Conservation (phyloP, 2,329 filamentous ascomycete genomes). For the Fusarium sp. region DNA sequence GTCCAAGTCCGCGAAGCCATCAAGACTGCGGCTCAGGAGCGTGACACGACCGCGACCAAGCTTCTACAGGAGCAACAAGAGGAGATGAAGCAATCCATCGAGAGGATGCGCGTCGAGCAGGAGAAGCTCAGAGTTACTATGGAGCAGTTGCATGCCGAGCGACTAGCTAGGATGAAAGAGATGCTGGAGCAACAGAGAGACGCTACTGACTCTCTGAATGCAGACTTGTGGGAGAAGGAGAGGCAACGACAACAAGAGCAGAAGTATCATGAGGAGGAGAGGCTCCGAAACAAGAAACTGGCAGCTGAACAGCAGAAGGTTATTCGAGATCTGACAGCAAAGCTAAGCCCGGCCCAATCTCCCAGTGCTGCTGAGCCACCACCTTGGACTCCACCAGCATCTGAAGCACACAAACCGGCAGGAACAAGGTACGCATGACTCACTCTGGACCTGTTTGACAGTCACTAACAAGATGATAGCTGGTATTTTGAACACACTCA, state of each 20-base stretch:
- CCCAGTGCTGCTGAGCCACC: not conserved
- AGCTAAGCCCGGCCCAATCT: not conserved
- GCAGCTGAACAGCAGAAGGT: not conserved
- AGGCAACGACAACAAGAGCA: not conserved
- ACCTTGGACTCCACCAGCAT: not conserved
- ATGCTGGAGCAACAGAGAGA: not conserved
- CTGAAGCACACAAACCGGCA: not conserved
- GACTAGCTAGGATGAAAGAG: not conserved
- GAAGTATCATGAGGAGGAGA: not conserved
- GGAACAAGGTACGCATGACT: not conserved
- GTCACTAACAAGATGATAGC: not conserved
- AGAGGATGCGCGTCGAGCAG: not conserved
- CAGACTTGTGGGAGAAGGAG: not conserved
- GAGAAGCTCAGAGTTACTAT: not conserved
- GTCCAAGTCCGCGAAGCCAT: not conserved
- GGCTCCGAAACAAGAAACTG: not conserved
- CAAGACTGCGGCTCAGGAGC: not conserved
- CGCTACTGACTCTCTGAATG: not conserved
- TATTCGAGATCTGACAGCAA: not conserved
- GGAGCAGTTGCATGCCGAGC: not conserved
- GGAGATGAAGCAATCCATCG: not conserved
- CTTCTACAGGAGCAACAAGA: not conserved
- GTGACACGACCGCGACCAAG: not conserved
- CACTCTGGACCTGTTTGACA: not conserved
- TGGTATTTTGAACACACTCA: not conserved